phyloP scores from a whole-genome alignment of 768 basidiomycete genomes.

The Mycena indigotica region DNA sequence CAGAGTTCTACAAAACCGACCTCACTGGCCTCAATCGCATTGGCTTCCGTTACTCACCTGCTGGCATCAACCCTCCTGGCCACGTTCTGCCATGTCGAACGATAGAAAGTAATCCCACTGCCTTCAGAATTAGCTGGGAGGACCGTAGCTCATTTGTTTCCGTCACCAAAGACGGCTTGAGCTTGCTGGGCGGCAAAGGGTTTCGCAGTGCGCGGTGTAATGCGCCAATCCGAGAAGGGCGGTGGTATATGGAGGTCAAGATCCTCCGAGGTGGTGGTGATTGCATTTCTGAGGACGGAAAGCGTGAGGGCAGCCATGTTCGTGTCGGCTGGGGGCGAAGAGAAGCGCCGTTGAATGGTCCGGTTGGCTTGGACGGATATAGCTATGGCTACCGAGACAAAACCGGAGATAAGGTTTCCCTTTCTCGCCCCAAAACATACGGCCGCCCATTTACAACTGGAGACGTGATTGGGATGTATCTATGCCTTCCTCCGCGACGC shows the following conservation, averaged over 20 bases:
- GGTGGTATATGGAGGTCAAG: conserved; percentile 93
- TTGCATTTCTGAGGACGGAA: conserved; percentile 46
- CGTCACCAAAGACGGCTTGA: conserved; percentile 76
- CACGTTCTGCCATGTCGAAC: conserved; percentile 68
- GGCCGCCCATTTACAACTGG: conserved; percentile 74
- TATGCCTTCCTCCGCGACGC: conserved; percentile 76
- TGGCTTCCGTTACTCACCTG: conserved; percentile 79
- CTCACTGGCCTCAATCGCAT: conserved; percentile 72
- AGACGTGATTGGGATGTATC: conserved; percentile 92
- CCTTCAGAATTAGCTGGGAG: conserved; percentile 84
- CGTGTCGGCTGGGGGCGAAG: conserved; percentile 90
- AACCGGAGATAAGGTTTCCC: conserved; percentile 86
- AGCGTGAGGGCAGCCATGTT: conserved; percentile 76
- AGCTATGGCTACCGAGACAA: conserved; percentile 91
- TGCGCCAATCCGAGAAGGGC: conserved; percentile 84
- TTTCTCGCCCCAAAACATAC: conserved; percentile 81
- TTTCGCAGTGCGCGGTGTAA: conserved; percentile 91
- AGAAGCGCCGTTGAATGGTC: conserved; percentile 91
- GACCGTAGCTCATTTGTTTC: conserved; percentile 82
- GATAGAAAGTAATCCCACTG: conserved; percentile 75
- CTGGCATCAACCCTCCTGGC: conserved; percentile 67
- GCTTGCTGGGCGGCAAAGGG: conserved; percentile 80
- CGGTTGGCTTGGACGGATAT: conserved; percentile 92
- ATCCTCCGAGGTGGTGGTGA: conserved; percentile 77
- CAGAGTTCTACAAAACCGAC: conserved; percentile 68